Evolutionary conservation across 345 rosid genomes (phyloP), one percentile per base, ranked within the genome.

Genomic region (Populus simonii): DNA sequence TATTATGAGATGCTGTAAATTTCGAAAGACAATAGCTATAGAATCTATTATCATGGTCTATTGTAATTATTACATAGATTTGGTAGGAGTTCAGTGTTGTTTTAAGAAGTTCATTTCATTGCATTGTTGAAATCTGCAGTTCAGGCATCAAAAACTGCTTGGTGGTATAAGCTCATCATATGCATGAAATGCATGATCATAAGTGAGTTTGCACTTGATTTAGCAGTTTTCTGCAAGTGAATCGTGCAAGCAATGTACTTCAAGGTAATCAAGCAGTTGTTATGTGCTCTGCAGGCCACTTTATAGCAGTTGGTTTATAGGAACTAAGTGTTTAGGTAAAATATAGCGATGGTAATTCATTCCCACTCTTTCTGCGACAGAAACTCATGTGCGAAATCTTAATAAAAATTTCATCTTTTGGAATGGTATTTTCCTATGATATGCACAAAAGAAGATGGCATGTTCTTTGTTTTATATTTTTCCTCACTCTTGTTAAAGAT

Each of bases 1-100:
- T 72, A 63, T 72, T 68, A 27, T 16, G 65, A 68, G 73, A 76
- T 63, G 45, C 65, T 45, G 35, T 68, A 72, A 49, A 41, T 57
- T n/a, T 57, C 5, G 68, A 38, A 35, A 39, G 73, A 67, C 47
- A 53, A 1, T 12, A 2, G 35, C 20, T 29, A 31, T 5, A 33
- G 27, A 63, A 55, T 43, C 53, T 17, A 77, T 72, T 75, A 73
- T 74, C 55, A 71, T 17, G 49, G 22, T 4, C n/a, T 68, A n/a
- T 15, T 68, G 74, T 55, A 77, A 20, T 67, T 47, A 55, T 27
- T 39, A 72, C 65, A n/a, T 57, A 23, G 18, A 29, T 68, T 59
- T 53, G 59, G 68, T 70, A 27, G 36, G 69, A 57, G 71, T 39
- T 53, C 20, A 67, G 33, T n/a, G 22, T 36, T 38, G 15, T 47